These are phyloP conservation scores for Euphorbia schlechtendalii DNA, from an alignment of 441 rosid species.

Conservation along the genomic window DNA sequence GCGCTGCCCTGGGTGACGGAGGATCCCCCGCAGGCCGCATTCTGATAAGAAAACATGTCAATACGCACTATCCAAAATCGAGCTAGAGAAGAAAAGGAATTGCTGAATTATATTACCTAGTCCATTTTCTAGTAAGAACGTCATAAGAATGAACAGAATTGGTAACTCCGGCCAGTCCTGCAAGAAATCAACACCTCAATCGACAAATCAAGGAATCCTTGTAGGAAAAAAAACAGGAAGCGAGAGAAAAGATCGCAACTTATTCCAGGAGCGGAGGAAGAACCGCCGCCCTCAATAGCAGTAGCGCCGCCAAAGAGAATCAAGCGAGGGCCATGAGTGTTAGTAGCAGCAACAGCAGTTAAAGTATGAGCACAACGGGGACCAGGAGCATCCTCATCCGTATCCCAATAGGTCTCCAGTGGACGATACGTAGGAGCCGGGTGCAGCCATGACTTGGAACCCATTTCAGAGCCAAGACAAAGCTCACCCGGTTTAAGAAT, in stretches of 20 bases:
- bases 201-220: not conserved
- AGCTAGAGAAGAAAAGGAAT: not conserved
- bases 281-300: slow-evolving; percentile 86
- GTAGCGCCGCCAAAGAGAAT: slow-evolving; percentile 98
- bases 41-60: slow-evolving; percentile 30
- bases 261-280: slow-evolving; percentile 84
- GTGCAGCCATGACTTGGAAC: slow-evolving; percentile 66
- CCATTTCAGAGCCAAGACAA: slow-evolving; percentile 39
- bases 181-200: slow-evolving; percentile 13
- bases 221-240: not conserved
- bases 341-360: slow-evolving; percentile 93
- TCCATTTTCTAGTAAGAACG: slow-evolving; percentile 91
- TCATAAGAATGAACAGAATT: slow-evolving; percentile 92
- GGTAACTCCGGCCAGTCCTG: slow-evolving; percentile 96
- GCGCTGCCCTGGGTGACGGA: slow-evolving; percentile 99
- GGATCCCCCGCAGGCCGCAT: slow-evolving; percentile 90
- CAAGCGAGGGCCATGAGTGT: slow-evolving; percentile 83
- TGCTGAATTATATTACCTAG: slow-evolving; percentile 39
- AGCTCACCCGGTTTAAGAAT: slow-evolving; percentile 15
- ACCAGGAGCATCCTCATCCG: slow-evolving; percentile 93
- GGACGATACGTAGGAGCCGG: slow-evolving; percentile 81
- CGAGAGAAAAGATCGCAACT: slow-evolving; percentile 37
- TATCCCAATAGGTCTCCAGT: slow-evolving; percentile 83
- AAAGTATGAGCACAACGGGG: slow-evolving; percentile 87
- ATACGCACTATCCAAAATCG: slow-evolving; percentile 8